Conservation (phyloP, 1,284 basidiomycete genomes). For the Sanguinoderma infundibulare region DNA sequence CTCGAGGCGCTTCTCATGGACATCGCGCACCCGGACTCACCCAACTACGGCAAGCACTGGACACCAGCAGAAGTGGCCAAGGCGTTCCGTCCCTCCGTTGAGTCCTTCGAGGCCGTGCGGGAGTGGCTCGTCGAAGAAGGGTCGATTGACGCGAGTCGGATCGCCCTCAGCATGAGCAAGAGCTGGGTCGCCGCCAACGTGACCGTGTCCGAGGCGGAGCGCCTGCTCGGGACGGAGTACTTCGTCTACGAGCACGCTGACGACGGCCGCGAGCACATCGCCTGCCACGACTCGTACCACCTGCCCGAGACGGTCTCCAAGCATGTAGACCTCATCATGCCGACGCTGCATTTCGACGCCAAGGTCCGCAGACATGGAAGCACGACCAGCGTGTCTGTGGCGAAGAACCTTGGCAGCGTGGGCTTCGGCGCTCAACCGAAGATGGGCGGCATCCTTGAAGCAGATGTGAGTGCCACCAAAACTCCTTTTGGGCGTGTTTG, state of each 20-base stretch:
- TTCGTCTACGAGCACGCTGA: constrained; percentile 44
- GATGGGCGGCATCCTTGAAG: constrained; percentile 48
- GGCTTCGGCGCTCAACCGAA: constrained; percentile 5
- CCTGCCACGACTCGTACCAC: constrained; percentile 24
- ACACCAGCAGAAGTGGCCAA: constrained; percentile 39
- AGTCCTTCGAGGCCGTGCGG: constrained; percentile 45
- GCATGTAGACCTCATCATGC: constrained; percentile 29
- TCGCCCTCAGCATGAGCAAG: constrained; percentile 41
- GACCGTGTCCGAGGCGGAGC: constrained; percentile 49
- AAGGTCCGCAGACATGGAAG: constrained; percentile 16
- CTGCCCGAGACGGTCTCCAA: constrained; percentile 27
- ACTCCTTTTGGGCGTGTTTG: not conserved
- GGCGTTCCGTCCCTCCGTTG: constrained; percentile 48
- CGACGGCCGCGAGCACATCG: constrained; percentile 21
- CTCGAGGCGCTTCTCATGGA: constrained; percentile 47
- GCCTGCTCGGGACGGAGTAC: constrained; percentile 50
- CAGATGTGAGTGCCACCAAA: constrained; percentile 42
- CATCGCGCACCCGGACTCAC: constrained; percentile 49
- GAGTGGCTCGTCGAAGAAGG: constrained; percentile 47
- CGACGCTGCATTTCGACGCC: constrained; percentile 30
- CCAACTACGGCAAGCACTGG: constrained; percentile 50
- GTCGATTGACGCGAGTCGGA: constrained; percentile 33
- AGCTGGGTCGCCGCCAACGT: constrained; percentile 50
- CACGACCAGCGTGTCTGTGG: constrained; percentile 8
- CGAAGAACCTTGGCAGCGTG: constrained; percentile 21